Evolutionary conservation across 1,284 basidiomycete genomes (phyloP).

Genomic region (Ceratobasidium sp.): DNA sequence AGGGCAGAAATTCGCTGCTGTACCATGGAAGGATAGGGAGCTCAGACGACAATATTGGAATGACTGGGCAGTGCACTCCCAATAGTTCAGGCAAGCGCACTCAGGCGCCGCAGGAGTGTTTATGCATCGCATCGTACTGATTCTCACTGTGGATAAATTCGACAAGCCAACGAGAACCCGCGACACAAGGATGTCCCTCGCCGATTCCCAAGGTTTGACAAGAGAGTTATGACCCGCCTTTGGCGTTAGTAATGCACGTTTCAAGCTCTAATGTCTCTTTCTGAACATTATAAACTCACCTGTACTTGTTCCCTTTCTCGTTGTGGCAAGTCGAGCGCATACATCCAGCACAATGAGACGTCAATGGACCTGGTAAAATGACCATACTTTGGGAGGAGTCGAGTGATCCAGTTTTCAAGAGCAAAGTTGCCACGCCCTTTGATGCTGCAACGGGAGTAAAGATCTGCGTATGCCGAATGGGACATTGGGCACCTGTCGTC

Average conservation of each 20-base stretch:
- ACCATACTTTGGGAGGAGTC: not conserved
- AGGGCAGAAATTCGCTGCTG: conserved; percentile 3
- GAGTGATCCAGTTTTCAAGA: not conserved
- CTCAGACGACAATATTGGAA: not conserved
- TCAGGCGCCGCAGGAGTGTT: not conserved
- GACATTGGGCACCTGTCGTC: not conserved
- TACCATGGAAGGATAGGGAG: not conserved
- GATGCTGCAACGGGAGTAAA: conserved; percentile 3
- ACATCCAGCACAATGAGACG: conserved; percentile 1
- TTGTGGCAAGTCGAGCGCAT: not conserved
- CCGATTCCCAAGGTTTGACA: not conserved
- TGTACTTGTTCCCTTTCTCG: not conserved
- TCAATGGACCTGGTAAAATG: not conserved
- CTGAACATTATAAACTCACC: too few species aligned
- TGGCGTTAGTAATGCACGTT: too few species aligned
- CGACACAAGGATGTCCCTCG: not conserved
- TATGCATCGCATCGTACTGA: not conserved
- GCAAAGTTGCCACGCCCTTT: conserved; percentile 4
- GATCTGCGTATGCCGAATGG: not conserved
- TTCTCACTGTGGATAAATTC: not conserved
- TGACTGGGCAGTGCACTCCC: not conserved
- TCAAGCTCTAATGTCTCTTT: too few species aligned
- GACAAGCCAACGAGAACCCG: not conserved
- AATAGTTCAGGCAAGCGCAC: not conserved
- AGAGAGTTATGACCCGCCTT: not conserved